phyloP scores from a whole-genome alignment of 495 filamentous ascomycete genomes.

The Annulohypoxylon nitens region DNA sequence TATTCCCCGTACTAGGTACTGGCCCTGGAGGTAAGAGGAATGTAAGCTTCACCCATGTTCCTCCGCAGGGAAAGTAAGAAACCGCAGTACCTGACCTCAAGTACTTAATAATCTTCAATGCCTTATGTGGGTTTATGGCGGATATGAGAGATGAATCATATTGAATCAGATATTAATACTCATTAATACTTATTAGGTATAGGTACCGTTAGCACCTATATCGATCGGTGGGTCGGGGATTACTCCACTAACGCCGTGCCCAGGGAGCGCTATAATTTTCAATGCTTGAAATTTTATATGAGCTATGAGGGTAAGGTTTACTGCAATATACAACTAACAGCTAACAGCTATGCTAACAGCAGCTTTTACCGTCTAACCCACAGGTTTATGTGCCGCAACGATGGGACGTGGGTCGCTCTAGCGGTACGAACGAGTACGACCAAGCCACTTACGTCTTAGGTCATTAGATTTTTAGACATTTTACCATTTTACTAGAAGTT shows the following conservation, averaged over 20 bases:
- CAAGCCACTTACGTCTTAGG: constrained; percentile 5
- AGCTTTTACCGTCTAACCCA: constrained; percentile 13
- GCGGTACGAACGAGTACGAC: constrained; percentile 2
- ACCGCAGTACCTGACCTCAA: not conserved
- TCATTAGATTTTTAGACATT: not conserved
- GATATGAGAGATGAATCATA: constrained; percentile 3
- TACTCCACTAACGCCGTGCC: constrained; percentile 24
- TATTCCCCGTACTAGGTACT: not conserved
- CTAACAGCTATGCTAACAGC: not conserved
- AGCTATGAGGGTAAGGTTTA: not conserved
- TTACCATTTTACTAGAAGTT: not conserved
- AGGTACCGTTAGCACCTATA: not conserved
- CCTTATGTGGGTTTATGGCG: not conserved
- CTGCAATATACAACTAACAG: constrained; percentile 14
- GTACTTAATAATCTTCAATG: not conserved
- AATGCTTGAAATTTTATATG: constrained; percentile 7
- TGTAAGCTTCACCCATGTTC: constrained; percentile 23
- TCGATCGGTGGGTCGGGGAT: constrained; percentile 22
- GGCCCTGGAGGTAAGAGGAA: too few relatives aligned
- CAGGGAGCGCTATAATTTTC: not conserved
- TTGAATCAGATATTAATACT: not conserved
- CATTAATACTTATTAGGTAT: too few relatives aligned
- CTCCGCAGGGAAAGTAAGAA: constrained; percentile 6
- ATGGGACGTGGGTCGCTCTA: constrained; percentile 20
- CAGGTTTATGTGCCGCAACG: constrained; percentile 8